Percentiles rank a stretch among this genome's conserved stretches.
Evolutionary conservation across 73 alveolate species (phyloP).

Genomic region (Loxodes magnus): DNA sequence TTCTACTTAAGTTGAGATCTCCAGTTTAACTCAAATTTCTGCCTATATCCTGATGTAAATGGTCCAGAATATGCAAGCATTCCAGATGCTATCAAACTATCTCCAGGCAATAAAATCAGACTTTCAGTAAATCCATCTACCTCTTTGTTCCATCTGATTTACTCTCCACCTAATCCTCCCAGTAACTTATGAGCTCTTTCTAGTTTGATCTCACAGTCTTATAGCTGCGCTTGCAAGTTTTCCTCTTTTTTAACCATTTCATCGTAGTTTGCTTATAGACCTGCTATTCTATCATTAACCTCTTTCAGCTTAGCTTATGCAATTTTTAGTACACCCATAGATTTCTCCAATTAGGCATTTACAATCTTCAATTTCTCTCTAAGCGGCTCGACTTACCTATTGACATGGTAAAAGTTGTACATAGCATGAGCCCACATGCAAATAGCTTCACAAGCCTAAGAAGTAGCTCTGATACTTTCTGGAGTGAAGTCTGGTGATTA

Average conservation of each 20-base stretch:
- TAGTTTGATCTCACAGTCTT: slow-evolving; percentile 69
- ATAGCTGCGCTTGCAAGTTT: slow-evolving; percentile 27
- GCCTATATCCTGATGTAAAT: slow-evolving; percentile 78
- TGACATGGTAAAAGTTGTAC: slow-evolving; percentile 48
- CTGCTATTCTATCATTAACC: slow-evolving; percentile 64
- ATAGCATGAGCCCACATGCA: slow-evolving; percentile 72
- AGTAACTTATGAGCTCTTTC: slow-evolving; percentile 95
- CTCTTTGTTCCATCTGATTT: slow-evolving; percentile 94
- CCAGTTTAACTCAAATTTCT: slow-evolving; percentile 82
- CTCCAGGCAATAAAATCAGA: slow-evolving; percentile 83
- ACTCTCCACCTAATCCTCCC: slow-evolving; percentile 92
- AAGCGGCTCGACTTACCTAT: slow-evolving; percentile 8
- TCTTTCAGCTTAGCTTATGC: slow-evolving; percentile 54
- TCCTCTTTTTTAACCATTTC: slow-evolving; percentile 39
- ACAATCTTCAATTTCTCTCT: slow-evolving; percentile 1
- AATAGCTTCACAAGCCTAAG: slow-evolving; percentile 60
- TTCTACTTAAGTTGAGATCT: slow-evolving; percentile 58
- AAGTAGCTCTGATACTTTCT: slow-evolving; percentile 55
- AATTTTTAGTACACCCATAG: slow-evolving; percentile 25
- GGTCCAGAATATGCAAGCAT: slow-evolving; percentile 97
- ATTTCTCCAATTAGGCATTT: slow-evolving; percentile 17
- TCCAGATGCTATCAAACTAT: slow-evolving; percentile 91
- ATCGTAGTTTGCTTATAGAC: slow-evolving; percentile 57
- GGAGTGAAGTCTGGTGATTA: slow-evolving; percentile 54
- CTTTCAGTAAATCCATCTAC: slow-evolving; percentile 65